phyloP scores from a whole-genome alignment of 2,329 filamentous ascomycete genomes.

The Cordyceps cateniannulata region DNA sequence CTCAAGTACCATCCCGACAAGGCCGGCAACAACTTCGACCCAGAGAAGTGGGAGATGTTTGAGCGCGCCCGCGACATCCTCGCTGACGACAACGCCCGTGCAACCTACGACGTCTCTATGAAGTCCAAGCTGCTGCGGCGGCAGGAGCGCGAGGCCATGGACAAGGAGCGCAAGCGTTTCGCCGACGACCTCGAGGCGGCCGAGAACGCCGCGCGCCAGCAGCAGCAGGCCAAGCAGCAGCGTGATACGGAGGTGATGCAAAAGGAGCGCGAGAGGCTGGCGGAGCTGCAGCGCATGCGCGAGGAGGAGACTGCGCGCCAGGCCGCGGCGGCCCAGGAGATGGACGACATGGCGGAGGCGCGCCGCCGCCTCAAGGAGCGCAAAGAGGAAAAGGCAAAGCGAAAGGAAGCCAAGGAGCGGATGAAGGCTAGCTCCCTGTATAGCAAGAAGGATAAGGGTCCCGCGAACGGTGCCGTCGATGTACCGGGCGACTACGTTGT shows the following conservation, averaged over 20 bases:
- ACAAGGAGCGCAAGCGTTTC: slow-evolving; percentile 66
- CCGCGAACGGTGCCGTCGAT: slow-evolving; percentile 27
- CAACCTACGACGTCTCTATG: slow-evolving; percentile 71
- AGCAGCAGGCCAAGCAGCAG: slow-evolving; percentile 43
- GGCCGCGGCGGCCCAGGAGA: slow-evolving; percentile 31
- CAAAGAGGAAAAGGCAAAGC: slow-evolving; percentile 34
- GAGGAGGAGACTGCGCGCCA: slow-evolving; percentile 31
- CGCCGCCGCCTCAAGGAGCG: slow-evolving; percentile 31
- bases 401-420: slow-evolving; percentile 30
- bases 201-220: slow-evolving; percentile 60
- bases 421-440: slow-evolving; percentile 21
- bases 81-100: slow-evolving; percentile 60
- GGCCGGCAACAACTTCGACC: slow-evolving; percentile 65
- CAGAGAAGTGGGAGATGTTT: slow-evolving; percentile 77
- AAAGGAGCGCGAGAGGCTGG: slow-evolving; percentile 30
- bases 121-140: slow-evolving; percentile 64
- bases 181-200: slow-evolving; percentile 79
- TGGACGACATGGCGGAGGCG: slow-evolving; percentile 32
- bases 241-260: slow-evolving; percentile 28
- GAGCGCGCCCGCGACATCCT: slow-evolving; percentile 84
- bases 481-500: slow-evolving; percentile 31
- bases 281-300: slow-evolving; percentile 31
- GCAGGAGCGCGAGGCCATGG: slow-evolving; percentile 66
- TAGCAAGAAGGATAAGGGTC: slow-evolving; percentile 19
- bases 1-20: slow-evolving; percentile 96